Evolutionary conservation across 2,329 filamentous ascomycete species (phyloP), one percentile per base, ranked within the genome.

Genomic region (Ilyonectria sp.): DNA sequence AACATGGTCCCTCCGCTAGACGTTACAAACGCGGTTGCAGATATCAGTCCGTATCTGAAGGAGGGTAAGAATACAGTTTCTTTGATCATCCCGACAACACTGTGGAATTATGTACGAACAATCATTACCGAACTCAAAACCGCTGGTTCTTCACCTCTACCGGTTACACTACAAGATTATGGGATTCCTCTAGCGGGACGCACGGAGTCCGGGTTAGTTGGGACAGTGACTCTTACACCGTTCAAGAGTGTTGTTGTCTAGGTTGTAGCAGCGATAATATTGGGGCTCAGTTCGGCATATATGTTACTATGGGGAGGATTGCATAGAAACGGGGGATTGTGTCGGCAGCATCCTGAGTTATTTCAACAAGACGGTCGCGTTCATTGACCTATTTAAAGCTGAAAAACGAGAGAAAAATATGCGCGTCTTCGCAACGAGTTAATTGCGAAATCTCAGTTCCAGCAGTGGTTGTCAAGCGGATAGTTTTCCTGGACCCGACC

Each of bases 91-190:
- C 63, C 63, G 0, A 66, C 63, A 5, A 55, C 54, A 3, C 37
- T 66, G 53, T 66, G 58, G 63, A 66, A 66, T 19, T 62, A 62
- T 46, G 6, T 66, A 11, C 47, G 54, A 33, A 23, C 44, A 17
- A 43, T 63, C 49, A 52, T 52, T 5, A 10, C 26, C 13, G 10
- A 52, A 10, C 23, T 52, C 4, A 15, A 23, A 8, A 52, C 49
- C 3, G 49, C 49, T 6, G 49, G 49, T 17, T 29, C 49, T 10
- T 6, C 5, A 11, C 49, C 49, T 35, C 7, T 52, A 6, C 49
- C 49, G 4, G 26, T 52, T 29, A 29, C 31, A 33, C 23, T 52
- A 19, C 49, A 52, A 19, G 15, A 29, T 1, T n/a, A 17, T n/a
- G 49, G 49, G 6, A 7, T 23, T 2, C 49, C 49, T 10, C 49